Evolutionary conservation across 306 rosid genomes (phyloP).

Genomic region (Trifolium subterraneum): DNA sequence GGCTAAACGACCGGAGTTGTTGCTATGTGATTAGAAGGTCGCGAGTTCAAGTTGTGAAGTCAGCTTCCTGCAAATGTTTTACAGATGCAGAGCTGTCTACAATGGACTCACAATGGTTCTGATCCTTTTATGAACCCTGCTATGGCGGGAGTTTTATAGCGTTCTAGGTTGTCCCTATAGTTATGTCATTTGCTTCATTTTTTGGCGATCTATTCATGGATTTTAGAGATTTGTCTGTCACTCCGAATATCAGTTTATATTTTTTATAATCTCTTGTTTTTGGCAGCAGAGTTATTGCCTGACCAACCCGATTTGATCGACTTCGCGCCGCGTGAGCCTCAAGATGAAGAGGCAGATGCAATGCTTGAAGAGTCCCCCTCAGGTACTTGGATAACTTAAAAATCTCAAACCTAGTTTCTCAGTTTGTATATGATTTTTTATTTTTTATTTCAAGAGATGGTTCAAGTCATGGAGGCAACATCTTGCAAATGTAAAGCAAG

Average conservation of each 20-base stretch:
- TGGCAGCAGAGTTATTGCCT: conserved; percentile 69
- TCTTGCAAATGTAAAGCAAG: background rate
- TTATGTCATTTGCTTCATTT: background rate
- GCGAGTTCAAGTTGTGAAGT: background rate
- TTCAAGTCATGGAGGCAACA: background rate
- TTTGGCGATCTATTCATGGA: background rate
- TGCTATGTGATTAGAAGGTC: background rate
- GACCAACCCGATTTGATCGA: conserved; percentile 87
- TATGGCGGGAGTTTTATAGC: conserved; percentile 15
- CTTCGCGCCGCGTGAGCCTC: conserved; percentile 59
- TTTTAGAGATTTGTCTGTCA: background rate
- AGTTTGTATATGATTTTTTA: background rate
- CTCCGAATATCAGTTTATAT: too few relatives aligned
- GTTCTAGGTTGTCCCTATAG: background rate
- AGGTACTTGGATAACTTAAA: conserved; percentile 50
- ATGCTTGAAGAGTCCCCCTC: conserved; percentile 81
- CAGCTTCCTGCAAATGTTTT: background rate
- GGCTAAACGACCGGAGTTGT: background rate
- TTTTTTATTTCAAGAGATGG: too few relatives aligned
- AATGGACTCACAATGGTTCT: background rate
- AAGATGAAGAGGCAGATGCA: conserved; percentile 71
- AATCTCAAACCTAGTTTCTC: conserved; percentile 21
- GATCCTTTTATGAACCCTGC: background rate
- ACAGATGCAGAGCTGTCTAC: background rate
- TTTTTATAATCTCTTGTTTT: background rate